Evolutionary conservation across 2,329 filamentous ascomycete species (phyloP), one percentile per base, ranked within the genome.

Genomic region (Sodiomyces alkalinus): DNA sequence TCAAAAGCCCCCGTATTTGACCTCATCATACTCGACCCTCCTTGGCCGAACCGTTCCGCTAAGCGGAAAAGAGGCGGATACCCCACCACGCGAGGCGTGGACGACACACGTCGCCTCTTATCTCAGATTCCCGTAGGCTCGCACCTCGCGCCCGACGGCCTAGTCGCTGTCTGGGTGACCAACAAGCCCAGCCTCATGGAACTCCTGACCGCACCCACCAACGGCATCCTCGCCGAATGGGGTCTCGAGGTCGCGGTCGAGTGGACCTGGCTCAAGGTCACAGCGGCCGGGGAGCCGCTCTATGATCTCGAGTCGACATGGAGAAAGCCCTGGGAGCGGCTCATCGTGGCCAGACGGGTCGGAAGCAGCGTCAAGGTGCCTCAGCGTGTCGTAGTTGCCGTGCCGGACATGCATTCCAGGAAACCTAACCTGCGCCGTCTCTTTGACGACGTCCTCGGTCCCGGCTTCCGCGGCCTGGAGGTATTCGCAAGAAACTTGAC

Each of bases 221-320:
- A 39, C 2, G 74, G 74, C 2, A 38, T 86, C 3, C 77, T 86
- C 37, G 60, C 65, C 6, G 49, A 57, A 19, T 83, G 77, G 77
- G 74, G 70, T 15, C 52, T 87, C 0, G 62, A 74, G 28, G 44
- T 70, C 8, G 57, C 69, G 0, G 68, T 74, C 27, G 77, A 86
- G 45, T 87, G 80, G 80, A 62, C 73, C 3, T 90, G 80, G 80
- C 48, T 86, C 27, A 90, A 90, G 48, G 62, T 78, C 8, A 81
- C 80, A 0, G 48, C 49, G 0, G 39, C 47, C 0, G 80, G 80
- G 0, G 69, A 78, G 44, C 74, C 78, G 0, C 58, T 85, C 17
- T 68, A 66, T 33, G 49, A 62, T 18, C 31, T 80, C 3, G 62
- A 74, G 18, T 68, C 68, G 4, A 35, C 49, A 3, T 80, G 74